These are phyloP conservation scores for Sporothrix dimorphospora DNA, from an alignment of 2,329 filamentous ascomycete species.

Conservation along the genomic window DNA sequence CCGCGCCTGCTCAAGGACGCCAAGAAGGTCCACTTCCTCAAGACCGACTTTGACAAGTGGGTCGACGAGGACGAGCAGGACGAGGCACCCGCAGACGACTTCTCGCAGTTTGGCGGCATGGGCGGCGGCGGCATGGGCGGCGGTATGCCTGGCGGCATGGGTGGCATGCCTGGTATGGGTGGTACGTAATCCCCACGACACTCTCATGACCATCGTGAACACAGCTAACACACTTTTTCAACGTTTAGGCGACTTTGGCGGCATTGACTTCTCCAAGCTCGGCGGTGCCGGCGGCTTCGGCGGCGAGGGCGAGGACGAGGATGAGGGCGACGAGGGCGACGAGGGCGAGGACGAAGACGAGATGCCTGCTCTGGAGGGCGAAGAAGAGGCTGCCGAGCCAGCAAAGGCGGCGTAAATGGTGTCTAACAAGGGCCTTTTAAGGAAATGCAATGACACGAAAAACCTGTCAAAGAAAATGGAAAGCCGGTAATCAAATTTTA, in stretches of 20 bases:
- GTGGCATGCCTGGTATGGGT: conserved; percentile 42
- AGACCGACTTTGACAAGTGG: conserved; percentile 99
- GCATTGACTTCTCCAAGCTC: conserved; percentile 94
- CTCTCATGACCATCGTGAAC: not conserved
- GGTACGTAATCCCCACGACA: conserved; percentile 1
- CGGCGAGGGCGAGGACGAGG: conserved; percentile 42
- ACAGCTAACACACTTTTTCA: not conserved
- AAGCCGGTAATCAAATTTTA: conserved; percentile 20
- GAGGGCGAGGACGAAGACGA: conserved; percentile 68
- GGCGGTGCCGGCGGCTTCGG: conserved; percentile 53
- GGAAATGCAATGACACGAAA: not conserved
- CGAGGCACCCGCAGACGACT: conserved; percentile 80
- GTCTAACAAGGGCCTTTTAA: not conserved
- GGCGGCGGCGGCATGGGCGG: conserved; percentile 54
- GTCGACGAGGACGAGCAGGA: conserved; percentile 99
- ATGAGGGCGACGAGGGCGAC: conserved; percentile 55
- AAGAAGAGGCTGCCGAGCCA: conserved; percentile 41
- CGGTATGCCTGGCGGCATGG: conserved; percentile 52
- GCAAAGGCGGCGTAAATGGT: conserved; percentile 27
- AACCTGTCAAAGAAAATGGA: conserved; percentile 18
- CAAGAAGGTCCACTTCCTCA: conserved; percentile 87
- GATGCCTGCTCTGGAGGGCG: conserved; percentile 80
- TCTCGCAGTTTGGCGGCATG: conserved; percentile 63
- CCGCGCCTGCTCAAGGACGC: conserved; percentile 87
- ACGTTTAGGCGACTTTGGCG: conserved; percentile 72